Evolutionary conservation across 2,329 filamentous ascomycete genomes (phyloP), one percentile per base, ranked within the genome.

Genomic region (Colletotrichum ledebouriae): DNA sequence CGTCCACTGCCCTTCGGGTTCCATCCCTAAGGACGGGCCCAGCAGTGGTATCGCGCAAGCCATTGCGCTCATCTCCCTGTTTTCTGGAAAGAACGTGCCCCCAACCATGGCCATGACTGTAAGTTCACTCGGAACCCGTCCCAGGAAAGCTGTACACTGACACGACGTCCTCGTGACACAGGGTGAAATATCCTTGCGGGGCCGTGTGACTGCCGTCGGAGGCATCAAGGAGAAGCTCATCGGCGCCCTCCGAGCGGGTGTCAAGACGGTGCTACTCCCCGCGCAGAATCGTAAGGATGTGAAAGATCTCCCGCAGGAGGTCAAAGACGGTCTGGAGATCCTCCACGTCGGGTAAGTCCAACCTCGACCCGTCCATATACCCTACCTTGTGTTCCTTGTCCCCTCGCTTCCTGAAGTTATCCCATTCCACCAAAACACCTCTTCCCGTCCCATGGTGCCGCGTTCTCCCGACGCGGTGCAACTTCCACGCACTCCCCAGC

Each of bases 161-260:
- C 63, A 70, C 64, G 33, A 63, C 62, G 55, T 59, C 13, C 20
- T 61, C 64, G 47, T 68, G 39, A 50, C 64, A 79, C 77, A 88
- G 86, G 88, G 89, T 71, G 89, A 91, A 76, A 89, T 91, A 70
- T 94, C 92, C 64, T 88, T 99, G 29, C 89, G 96, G 47, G 96
- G 96, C 22, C 90, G 94, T 72, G 92, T 99, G 64, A 93, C 96
- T 80, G 94, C 95, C 29, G 96, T 99, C 41, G 96, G 96, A 60
- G 96, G 96, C 17, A 98, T 99, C 82, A 98, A 98, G 82, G 95
- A 99, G 87, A 99, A 99, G 80, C 86, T 98, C 60, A 98, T 99
- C 76, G 96, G 96, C 22, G 96, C 96, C 9, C 85, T 97, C 76
- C 88, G 95, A 63, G 96, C 96, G 2, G 96, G 96, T 33, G 95